These are phyloP conservation scores for Penicillium thymicola DNA, from an alignment of 2,329 filamentous ascomycete species.

Conservation along the genomic window DNA sequence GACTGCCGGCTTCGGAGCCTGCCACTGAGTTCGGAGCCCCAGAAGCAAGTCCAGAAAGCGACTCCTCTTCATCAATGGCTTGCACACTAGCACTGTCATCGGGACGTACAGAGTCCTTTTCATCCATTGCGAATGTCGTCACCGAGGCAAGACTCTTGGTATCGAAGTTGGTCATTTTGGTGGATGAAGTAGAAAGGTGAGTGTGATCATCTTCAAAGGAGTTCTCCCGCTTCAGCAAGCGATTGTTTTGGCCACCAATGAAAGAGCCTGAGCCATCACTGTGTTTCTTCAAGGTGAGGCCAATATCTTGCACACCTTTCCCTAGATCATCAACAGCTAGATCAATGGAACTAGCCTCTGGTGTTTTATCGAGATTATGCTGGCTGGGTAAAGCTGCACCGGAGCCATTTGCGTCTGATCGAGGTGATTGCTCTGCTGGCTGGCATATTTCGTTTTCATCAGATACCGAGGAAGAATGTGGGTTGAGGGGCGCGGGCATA, in stretches of 20 bases:
- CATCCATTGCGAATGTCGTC: slow-evolving; percentile 92
- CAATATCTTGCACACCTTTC: slow-evolving; percentile 33
- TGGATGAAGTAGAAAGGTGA: slow-evolving; percentile 58
- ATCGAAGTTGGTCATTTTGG: slow-evolving; percentile 85
- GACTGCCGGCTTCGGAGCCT: slow-evolving; percentile 71
- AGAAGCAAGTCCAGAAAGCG: slow-evolving; percentile 72
- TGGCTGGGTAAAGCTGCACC: slow-evolving; percentile 18
- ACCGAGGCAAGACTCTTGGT: slow-evolving; percentile 92
- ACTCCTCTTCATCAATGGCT: slow-evolving; percentile 84
- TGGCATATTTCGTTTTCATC: slow-evolving; percentile 28
- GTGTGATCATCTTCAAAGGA: slow-evolving; percentile 48
- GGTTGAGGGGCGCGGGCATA: slow-evolving; percentile 37
- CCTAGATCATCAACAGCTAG: slow-evolving; percentile 31
- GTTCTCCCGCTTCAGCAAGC: slow-evolving; percentile 35
- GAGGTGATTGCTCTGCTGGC: slow-evolving; percentile 15
- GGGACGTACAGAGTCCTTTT: slow-evolving; percentile 90
- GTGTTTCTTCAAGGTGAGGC: slow-evolving; percentile 29
- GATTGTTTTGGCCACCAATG: slow-evolving; percentile 28
- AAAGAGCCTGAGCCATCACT: slow-evolving; percentile 27
- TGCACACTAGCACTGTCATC: slow-evolving; percentile 95
- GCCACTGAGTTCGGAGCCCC: slow-evolving; percentile 72
- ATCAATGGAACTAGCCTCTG: slow-evolving; percentile 19
- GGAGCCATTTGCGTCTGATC: slow-evolving; percentile 20
- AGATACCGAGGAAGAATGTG: slow-evolving; percentile 24
- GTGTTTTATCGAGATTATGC: slow-evolving; percentile 16